Conservation (phyloP, 495 filamentous ascomycete genomes). For the Halenospora varia region DNA sequence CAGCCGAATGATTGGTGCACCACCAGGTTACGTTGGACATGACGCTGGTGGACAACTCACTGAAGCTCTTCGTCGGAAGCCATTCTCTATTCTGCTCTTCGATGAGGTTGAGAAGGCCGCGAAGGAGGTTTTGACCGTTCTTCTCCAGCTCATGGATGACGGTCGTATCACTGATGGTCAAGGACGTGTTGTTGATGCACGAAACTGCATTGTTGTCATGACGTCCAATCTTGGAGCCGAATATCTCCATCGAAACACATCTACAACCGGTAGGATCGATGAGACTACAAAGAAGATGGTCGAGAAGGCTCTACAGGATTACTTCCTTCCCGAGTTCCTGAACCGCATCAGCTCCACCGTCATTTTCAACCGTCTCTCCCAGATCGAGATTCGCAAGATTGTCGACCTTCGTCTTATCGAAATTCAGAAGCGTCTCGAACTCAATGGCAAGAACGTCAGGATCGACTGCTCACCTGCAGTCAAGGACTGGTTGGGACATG, state of each 20-base stretch:
- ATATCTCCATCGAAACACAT: conserved; percentile 74
- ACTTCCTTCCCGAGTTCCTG: conserved; percentile 97
- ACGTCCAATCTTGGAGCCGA: conserved; percentile 96
- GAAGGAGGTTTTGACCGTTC: conserved; percentile 93
- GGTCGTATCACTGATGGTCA: conserved; percentile 98
- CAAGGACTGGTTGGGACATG: conserved; percentile 81
- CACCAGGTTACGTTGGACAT: conserved; percentile 94
- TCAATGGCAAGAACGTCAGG: conserved; percentile 75
- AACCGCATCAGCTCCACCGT: conserved; percentile 94
- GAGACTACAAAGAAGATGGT: conserved; percentile 82
- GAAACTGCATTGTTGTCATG: conserved; percentile 99
- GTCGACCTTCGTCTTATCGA: conserved; percentile 86
- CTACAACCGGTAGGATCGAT: conserved; percentile 80
- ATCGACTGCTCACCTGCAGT: conserved; percentile 77
- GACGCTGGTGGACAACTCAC: conserved; percentile 95
- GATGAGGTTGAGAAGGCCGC: conserved; percentile 98
- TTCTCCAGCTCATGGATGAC: conserved; percentile 98
- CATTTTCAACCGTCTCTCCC: conserved; percentile 96
- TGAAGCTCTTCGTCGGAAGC: conserved; percentile 84
- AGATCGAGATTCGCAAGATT: conserved; percentile 86
- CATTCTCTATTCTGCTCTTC: conserved; percentile 96
- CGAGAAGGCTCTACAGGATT: conserved; percentile 81
- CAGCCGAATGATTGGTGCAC: conserved; percentile 95
- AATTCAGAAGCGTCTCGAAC: conserved; percentile 80
- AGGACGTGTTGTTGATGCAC: conserved; percentile 88